Evolutionary conservation across 1,284 basidiomycete species (phyloP).

Genomic region (Dichomitus squalens): DNA sequence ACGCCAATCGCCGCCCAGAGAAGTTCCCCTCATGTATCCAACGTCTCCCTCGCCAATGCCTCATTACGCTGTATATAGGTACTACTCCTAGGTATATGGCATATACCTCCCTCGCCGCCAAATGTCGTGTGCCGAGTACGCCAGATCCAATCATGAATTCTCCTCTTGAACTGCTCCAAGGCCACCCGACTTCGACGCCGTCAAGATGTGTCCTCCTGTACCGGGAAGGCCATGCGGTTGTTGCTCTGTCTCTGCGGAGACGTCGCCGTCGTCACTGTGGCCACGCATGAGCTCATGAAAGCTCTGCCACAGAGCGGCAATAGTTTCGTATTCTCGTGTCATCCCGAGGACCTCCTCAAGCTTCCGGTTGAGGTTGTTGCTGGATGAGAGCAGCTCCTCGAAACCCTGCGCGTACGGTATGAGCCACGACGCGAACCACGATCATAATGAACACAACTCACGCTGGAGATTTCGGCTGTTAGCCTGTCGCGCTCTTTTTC

Average conservation of each 20-base stretch:
- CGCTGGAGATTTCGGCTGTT: conserved; percentile 70
- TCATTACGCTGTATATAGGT: conserved; percentile 9
- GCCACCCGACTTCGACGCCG: conserved; percentile 33
- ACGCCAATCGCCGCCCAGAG: conserved; percentile 15
- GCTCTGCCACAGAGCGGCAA: conserved; percentile 84
- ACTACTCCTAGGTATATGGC: conserved; percentile 10
- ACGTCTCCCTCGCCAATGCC: conserved; percentile 2
- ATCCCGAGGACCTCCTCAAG: conserved; percentile 91
- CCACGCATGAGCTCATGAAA: conserved; percentile 80
- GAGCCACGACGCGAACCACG: neutral
- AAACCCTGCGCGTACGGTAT: conserved; percentile 68
- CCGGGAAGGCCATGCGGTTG: conserved; percentile 52
- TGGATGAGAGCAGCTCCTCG: conserved; percentile 84
- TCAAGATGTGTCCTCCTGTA: conserved; percentile 68
- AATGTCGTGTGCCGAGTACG: conserved; percentile 7
- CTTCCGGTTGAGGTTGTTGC: conserved; percentile 89
- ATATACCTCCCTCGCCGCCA: conserved; percentile 11
- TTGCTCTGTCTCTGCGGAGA: conserved; percentile 31
- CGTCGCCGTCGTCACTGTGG: conserved; percentile 40
- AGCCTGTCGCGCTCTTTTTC: conserved; percentile 77
- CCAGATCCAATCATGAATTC: conserved; percentile 7
- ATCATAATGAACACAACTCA: conserved; percentile 37
- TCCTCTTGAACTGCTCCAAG: conserved; percentile 20
- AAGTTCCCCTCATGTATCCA: conserved; percentile 20
- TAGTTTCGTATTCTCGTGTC: conserved; percentile 91